Percentiles rank a stretch among this genome's conserved stretches.
These are phyloP conservation scores for Naganishia friedmannii DNA, from an alignment of 768 basidiomycete species.

Conservation along the genomic window DNA sequence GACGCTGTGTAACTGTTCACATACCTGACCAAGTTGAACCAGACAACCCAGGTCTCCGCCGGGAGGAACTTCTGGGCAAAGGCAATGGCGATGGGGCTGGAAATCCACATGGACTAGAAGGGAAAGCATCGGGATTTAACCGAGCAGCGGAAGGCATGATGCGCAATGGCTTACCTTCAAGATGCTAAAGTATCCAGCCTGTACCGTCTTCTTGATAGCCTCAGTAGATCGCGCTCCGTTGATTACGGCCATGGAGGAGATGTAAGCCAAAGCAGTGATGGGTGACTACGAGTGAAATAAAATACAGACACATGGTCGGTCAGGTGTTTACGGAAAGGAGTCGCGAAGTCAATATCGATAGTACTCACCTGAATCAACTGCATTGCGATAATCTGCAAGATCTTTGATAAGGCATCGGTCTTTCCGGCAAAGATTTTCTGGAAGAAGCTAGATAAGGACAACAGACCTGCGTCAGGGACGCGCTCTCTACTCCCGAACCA, in stretches of 20 bases:
- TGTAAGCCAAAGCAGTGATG: slow-evolving; percentile 52
- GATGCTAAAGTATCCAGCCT: slow-evolving; percentile 69
- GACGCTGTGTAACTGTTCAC: slow-evolving; percentile 35
- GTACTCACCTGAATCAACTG: slow-evolving; percentile 56
- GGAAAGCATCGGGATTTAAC: background rate
- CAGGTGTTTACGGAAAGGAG: background rate
- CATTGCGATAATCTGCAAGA: slow-evolving; percentile 71
- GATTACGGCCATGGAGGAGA: slow-evolving; percentile 78
- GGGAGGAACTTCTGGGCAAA: slow-evolving; percentile 78
- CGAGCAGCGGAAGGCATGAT: slow-evolving; percentile 7
- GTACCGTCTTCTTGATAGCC: slow-evolving; percentile 67
- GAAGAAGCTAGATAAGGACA: slow-evolving; percentile 55
- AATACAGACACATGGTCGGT: too few species aligned
- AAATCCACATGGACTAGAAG: slow-evolving; percentile 70
- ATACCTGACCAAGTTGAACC: slow-evolving; percentile 68
- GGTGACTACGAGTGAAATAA: slow-evolving; percentile 2
- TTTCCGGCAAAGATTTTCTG: slow-evolving; percentile 76
- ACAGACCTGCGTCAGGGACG: background rate
- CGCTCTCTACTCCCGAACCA: background rate
- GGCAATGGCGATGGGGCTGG: slow-evolving; percentile 69
- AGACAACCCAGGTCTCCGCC: slow-evolving; percentile 81
- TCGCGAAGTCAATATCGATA: background rate
- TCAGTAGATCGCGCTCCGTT: slow-evolving; percentile 69
- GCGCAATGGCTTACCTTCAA: slow-evolving; percentile 59
- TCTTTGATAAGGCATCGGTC: slow-evolving; percentile 62